A percentile compares a stretch with the other conserved stretches of the same genome.
phyloP scores from a whole-genome alignment of 306 rosid species.

The Myrica gale region DNA sequence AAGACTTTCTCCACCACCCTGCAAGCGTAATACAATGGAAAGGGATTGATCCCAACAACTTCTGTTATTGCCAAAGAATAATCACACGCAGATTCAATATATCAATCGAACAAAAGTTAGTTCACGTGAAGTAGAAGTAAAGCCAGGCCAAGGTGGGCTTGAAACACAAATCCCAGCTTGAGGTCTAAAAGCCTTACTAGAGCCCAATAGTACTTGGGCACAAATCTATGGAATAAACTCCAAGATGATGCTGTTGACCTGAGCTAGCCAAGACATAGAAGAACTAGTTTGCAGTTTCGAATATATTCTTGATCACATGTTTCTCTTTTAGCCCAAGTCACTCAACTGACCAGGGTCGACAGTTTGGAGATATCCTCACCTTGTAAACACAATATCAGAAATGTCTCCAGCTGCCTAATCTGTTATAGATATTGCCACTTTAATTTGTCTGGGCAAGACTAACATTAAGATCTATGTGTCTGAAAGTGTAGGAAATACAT shows the following conservation, averaged over 20 bases:
- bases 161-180: background rate
- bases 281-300: background rate
- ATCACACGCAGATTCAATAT: background rate
- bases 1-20: slow-evolving; percentile 97
- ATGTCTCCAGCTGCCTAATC: background rate
- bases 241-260: background rate
- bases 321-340: background rate
- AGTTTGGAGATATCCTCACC: background rate
- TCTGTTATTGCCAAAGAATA: background rate
- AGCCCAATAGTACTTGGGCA: background rate
- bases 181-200: background rate
- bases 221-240: background rate
- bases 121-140: background rate
- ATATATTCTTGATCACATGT: background rate
- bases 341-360: background rate
- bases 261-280: background rate
- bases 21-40: slow-evolving; percentile 22
- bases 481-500: background rate
- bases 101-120: background rate
- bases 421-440: background rate
- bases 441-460: background rate
- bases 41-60: slow-evolving; percentile 21
- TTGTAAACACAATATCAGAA: background rate
- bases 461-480: background rate
- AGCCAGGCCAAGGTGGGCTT: background rate